A percentile compares a stretch with the other conserved stretches of the same genome.
Evolutionary conservation across 1,284 basidiomycete species (phyloP).

Genomic region (Naganishia albida): DNA sequence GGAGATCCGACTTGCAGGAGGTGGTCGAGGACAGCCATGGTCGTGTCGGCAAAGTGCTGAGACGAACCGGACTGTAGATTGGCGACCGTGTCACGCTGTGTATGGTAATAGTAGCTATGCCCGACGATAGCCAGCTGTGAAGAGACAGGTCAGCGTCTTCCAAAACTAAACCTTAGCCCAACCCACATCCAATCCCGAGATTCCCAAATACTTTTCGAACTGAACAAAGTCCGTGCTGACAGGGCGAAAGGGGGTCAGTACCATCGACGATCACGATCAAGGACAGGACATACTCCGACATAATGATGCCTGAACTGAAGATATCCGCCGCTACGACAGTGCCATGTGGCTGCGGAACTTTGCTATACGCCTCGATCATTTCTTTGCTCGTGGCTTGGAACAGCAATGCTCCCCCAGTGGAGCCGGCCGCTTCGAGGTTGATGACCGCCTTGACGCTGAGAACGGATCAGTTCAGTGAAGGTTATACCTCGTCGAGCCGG

Average conservation of each 20-base stretch:
- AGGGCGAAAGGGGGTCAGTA: neutral
- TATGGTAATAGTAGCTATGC: slow-evolving; percentile 87
- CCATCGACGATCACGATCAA: neutral
- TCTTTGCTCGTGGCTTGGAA: slow-evolving; percentile 95
- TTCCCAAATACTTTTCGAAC: slow-evolving; percentile 86
- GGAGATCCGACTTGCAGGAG: slow-evolving; percentile 61
- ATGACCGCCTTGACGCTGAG: slow-evolving; percentile 78
- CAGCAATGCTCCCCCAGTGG: slow-evolving; percentile 81
- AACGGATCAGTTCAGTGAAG: slow-evolving; percentile 9
- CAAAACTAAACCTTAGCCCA: neutral
- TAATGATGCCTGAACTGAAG: slow-evolving; percentile 86
- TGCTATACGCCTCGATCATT: slow-evolving; percentile 88
- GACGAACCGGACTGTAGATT: slow-evolving; percentile 78
- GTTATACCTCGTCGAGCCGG: neutral
- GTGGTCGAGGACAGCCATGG: slow-evolving; percentile 76
- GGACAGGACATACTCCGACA: slow-evolving; percentile 71
- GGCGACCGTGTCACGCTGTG: slow-evolving; percentile 78
- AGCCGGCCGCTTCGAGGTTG: slow-evolving; percentile 93
- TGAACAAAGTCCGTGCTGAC: slow-evolving; percentile 87
- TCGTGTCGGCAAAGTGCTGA: slow-evolving; percentile 90
- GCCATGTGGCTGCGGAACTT: slow-evolving; percentile 83
- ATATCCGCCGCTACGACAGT: slow-evolving; percentile 91
- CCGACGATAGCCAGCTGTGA: slow-evolving; percentile 75
- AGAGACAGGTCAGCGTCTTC: slow-evolving; percentile 57
- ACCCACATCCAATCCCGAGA: slow-evolving; percentile 78